Conservation (phyloP, 768 basidiomycete genomes). For the Suillus sp. region DNA sequence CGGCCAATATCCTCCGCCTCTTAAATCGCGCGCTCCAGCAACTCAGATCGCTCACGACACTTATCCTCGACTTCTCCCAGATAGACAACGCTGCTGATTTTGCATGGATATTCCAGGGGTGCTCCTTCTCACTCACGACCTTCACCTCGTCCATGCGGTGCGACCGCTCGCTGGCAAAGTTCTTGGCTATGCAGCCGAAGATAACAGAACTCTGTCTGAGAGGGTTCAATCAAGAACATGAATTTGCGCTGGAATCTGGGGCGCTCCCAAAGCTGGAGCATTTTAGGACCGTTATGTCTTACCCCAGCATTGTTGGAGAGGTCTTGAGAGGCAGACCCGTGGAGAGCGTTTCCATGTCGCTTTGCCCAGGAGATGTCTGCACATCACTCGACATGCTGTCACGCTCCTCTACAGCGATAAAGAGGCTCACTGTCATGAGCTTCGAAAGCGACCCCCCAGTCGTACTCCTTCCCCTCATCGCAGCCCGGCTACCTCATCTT, state of each 20-base stretch:
- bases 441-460: conserved; percentile 51
- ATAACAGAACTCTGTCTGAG: conserved; percentile 58
- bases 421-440: conserved; percentile 58
- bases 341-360: conserved; percentile 53
- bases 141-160: conserved; percentile 62
- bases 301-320: conserved; percentile 45
- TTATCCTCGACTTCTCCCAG: conserved; percentile 52
- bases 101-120: conserved; percentile 51
- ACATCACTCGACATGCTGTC: conserved; percentile 47
- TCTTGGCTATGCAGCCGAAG: conserved; percentile 51
- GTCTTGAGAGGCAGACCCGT: conserved; percentile 52
- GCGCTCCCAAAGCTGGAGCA: conserved; percentile 50
- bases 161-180: conserved; percentile 46
- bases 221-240: conserved; percentile 45
- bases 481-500: conserved; percentile 47
- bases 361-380: conserved; percentile 44
- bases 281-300: conserved; percentile 58
- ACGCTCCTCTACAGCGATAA: conserved; percentile 41
- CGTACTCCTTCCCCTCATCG: conserved; percentile 49
- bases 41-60: conserved; percentile 41
- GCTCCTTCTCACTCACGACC: conserved; percentile 45
- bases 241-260: conserved; percentile 35
- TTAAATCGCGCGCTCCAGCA: conserved; percentile 45
- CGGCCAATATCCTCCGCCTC: conserved; percentile 51
- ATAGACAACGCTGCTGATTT: conserved; percentile 37